Evolutionary conservation across 169 alveolate species (phyloP), one percentile per base, ranked within the genome.

Genomic region (Cystoisospora suis): DNA sequence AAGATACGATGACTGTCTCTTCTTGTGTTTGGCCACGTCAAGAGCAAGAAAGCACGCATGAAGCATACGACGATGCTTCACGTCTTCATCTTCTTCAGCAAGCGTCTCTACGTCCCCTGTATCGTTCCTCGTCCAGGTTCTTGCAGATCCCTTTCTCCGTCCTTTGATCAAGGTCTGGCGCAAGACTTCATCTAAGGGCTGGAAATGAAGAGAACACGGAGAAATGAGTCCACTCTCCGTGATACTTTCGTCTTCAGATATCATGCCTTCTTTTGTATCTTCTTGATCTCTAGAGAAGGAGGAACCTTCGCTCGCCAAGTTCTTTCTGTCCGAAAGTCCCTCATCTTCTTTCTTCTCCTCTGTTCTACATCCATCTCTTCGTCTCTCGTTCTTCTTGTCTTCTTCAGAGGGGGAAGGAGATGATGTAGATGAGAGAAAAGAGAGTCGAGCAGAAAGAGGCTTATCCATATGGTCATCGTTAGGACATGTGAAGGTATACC

Each of bases 351-450:
- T 6, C 56, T 40, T n/a, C 34, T 29, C 23, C 53, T 34, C 53
- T 72, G 83, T 46, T 0, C 32, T 2, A 6, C 34, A 29, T 72
- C 17, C 56, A 2, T 44, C 70, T 61, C 47, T 6, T 34, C n/a
- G 72, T 72, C 70, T 27, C 29, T 70, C 40, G 58, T 49, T 40
- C 44, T 34, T 0, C 29, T 83, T 70, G 23, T 46, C 61, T 23
- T 44, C 65, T 23, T 79, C 23, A 65, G 83, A 69, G 34, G 75
- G 46, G 32, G 49, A 47, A 27, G 92, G 23, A 47, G 65, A 46
- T 58, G 92, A 5, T 53, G 81, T 27, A 69, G 91, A n/a, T 86
- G 65, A 56, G 65, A 53, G 75, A 69, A 34, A 45, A 86, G 91
- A 72, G 20, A 72, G 42, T 0, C 83, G 47, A 20, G 91, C 58